A percentile compares a stretch with the other conserved stretches of the same genome.
Evolutionary conservation across 768 basidiomycete species (phyloP).

Genomic region (Boletus tylopilopsis): DNA sequence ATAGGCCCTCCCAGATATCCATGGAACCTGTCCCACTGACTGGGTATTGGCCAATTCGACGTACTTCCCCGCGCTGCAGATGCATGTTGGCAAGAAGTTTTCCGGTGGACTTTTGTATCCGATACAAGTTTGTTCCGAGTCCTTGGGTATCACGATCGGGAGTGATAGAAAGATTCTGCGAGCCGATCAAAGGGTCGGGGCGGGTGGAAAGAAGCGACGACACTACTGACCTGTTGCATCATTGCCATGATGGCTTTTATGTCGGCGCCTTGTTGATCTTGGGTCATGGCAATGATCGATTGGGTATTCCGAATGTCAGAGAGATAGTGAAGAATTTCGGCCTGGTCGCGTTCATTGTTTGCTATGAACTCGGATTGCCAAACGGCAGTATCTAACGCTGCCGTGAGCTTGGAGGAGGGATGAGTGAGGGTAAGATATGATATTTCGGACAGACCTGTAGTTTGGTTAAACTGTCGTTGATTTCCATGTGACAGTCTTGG

Average conservation of each 20-base stretch:
- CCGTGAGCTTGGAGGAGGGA: slow-evolving; percentile 35
- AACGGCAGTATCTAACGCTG: slow-evolving; percentile 41
- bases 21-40: slow-evolving; percentile 50
- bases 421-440: slow-evolving; percentile 6
- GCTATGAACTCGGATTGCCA: slow-evolving; percentile 46
- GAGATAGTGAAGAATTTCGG: slow-evolving; percentile 40
- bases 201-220: not conserved
- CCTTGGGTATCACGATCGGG: slow-evolving; percentile 34
- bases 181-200: slow-evolving; percentile 15
- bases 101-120: slow-evolving; percentile 44
- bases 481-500: slow-evolving; percentile 39
- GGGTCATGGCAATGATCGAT: slow-evolving; percentile 31
- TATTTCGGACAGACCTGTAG: slow-evolving; percentile 39
- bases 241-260: slow-evolving; percentile 43
- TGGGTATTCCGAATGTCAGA: slow-evolving; percentile 42
- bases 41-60: slow-evolving; percentile 44
- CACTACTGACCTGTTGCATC: slow-evolving; percentile 43
- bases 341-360: slow-evolving; percentile 40
- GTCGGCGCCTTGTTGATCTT: slow-evolving; percentile 33
- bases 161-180: slow-evolving; percentile 20
- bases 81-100: slow-evolving; percentile 48
- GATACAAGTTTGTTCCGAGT: slow-evolving; percentile 46
- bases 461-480: slow-evolving; percentile 44
- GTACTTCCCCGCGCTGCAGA: slow-evolving; percentile 51
- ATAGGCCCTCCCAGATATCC: slow-evolving; percentile 55